phyloP scores from a whole-genome alignment of 306 rosid genomes.

The Quercus cerris region DNA sequence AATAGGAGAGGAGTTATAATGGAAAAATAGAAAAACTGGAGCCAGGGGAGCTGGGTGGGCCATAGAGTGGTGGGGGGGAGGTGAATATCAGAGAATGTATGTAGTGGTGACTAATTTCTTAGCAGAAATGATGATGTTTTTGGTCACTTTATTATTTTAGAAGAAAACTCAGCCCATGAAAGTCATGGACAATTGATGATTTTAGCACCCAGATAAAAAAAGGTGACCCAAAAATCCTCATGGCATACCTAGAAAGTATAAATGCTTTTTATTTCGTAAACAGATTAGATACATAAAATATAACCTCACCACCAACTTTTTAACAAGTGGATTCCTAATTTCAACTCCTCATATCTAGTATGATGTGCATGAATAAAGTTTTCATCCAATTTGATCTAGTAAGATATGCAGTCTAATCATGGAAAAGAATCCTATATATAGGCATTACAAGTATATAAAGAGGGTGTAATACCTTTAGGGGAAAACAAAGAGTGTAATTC shows the following conservation, averaged over 20 bases:
- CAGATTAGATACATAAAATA: not conserved
- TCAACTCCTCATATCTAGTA: too few relatives aligned
- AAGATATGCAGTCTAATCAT: not conserved
- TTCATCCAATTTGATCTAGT: not conserved
- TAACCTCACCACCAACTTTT: not conserved
- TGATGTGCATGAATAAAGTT: not conserved
- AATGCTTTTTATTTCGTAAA: not conserved
- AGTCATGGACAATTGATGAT: slow-evolving; percentile 32
- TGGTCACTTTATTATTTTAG: slow-evolving; percentile 26
- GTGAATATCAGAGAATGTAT: slow-evolving; percentile 38
- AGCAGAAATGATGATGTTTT: slow-evolving; percentile 49
- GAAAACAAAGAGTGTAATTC: too few relatives aligned
- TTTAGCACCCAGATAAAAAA: slow-evolving; percentile 24
- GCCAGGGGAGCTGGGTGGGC: slow-evolving; percentile 42
- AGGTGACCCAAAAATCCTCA: slow-evolving; percentile 4
- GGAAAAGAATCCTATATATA: not conserved
- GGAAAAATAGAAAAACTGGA: slow-evolving; percentile 14
- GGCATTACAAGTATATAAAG: not conserved
- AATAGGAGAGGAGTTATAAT: not conserved
- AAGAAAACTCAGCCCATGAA: slow-evolving; percentile 28
- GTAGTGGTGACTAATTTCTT: slow-evolving; percentile 36
- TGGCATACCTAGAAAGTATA: not conserved
- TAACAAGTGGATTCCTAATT: not conserved
- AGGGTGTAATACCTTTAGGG: not conserved
- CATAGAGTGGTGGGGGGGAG: slow-evolving; percentile 24